Percentiles rank a stretch among this genome's conserved stretches.
phyloP scores from a whole-genome alignment of 306 rosid species.

The Vigna nakashimae region DNA sequence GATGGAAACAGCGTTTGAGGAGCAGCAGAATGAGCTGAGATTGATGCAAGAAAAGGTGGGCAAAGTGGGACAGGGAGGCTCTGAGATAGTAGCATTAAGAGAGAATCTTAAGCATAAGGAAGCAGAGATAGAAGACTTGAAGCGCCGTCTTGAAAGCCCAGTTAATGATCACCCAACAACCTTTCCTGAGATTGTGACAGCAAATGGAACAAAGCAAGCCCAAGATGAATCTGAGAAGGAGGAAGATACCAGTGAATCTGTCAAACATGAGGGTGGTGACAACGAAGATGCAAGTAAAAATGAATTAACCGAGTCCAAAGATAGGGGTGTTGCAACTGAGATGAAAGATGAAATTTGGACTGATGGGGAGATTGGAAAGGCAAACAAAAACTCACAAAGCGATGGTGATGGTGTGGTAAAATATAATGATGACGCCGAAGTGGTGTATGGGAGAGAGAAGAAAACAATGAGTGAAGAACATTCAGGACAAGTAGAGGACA shows the following conservation, averaged over 20 bases:
- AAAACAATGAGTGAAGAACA: constrained; percentile 27
- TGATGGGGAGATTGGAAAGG: constrained; percentile 36
- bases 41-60: constrained; percentile 44
- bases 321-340: constrained; percentile 34
- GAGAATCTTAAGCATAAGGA: constrained; percentile 69
- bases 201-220: constrained; percentile 39
- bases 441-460: constrained; percentile 34
- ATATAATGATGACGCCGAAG: constrained; percentile 12
- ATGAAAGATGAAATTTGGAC: constrained; percentile 33
- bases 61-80: constrained; percentile 38
- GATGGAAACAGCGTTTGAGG: constrained; percentile 66
- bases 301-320: constrained; percentile 18
- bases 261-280: constrained; percentile 13
- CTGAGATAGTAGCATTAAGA: constrained; percentile 46
- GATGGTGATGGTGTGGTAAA: constrained; percentile 24
- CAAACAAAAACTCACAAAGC: constrained; percentile 36
- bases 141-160: constrained; percentile 52
- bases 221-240: constrained; percentile 40
- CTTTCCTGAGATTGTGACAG: constrained; percentile 36
- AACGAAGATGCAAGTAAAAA: constrained; percentile 44
- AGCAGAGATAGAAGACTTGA: constrained; percentile 67
- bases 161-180: constrained; percentile 42
- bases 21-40: constrained; percentile 71
- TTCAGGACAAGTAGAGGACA: constrained; percentile 35
- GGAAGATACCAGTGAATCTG: constrained; percentile 28